Percentiles rank a stretch among this genome's conserved stretches.
Conservation (phyloP, 176 grass and related monocot genomes). For the Pharus latifolius region DNA sequence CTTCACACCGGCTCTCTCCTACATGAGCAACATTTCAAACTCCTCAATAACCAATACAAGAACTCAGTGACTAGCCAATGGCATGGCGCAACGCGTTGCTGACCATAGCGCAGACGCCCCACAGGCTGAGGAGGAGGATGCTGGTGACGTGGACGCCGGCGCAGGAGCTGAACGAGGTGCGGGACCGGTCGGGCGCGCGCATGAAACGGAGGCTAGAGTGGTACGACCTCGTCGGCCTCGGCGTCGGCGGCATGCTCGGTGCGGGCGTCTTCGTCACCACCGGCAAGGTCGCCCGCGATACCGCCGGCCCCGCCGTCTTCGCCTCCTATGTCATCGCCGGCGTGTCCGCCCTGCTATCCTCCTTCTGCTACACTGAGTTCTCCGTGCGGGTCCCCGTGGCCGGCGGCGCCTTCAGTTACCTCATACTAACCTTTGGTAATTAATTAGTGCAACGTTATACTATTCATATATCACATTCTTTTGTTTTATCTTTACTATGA, state of each 20-base stretch:
- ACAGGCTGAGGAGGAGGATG: conserved; percentile 44
- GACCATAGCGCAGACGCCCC: conserved; percentile 50
- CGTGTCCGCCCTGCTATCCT: conserved; percentile 70
- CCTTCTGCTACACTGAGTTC: conserved; percentile 93
- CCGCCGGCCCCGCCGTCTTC: conserved; percentile 38
- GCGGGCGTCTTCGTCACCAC: conserved; percentile 55
- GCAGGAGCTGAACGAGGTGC: conserved; percentile 77
- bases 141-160: conserved; percentile 64
- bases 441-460: neutral
- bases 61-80: too few relatives aligned
- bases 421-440: conserved; percentile 74
- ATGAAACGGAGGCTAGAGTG: conserved; percentile 72
- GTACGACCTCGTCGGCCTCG: conserved; percentile 77
- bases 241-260: conserved; percentile 50
- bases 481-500: too few relatives aligned
- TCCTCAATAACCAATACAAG: too few relatives aligned
- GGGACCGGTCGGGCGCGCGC: conserved; percentile 61
- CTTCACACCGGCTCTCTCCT: too few relatives aligned
- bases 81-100: conserved; percentile 41
- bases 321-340: conserved; percentile 70
- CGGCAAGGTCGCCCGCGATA: conserved; percentile 29
- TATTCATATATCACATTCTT: too few relatives aligned
- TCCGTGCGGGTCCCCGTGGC: conserved; percentile 86
- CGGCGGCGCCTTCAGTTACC: conserved; percentile 70
- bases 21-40: too few relatives aligned